Conservation (phyloP, 1,284 basidiomycete genomes). For the Hemileia vastatrix region DNA sequence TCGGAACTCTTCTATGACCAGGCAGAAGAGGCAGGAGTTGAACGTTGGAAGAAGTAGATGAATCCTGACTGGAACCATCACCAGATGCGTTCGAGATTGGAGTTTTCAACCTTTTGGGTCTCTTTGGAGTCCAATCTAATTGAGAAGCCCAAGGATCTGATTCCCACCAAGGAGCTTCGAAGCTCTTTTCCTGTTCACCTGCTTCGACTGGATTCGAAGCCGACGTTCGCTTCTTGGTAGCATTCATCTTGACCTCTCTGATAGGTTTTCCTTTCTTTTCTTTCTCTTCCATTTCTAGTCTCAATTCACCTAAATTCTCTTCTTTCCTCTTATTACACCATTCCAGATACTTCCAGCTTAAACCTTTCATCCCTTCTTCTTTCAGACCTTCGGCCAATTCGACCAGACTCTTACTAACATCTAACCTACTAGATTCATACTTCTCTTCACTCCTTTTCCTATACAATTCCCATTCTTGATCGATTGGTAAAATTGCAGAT, state of each 20-base stretch:
- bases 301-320: no score
- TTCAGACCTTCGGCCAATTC: constrained; percentile 61
- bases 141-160: constrained; percentile 54
- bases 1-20: no score
- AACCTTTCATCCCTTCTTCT: constrained; percentile 28
- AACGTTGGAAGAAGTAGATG: no score
- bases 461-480: constrained; percentile 78
- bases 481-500: constrained; percentile 78
- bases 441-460: constrained; percentile 64
- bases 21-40: no score
- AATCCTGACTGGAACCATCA: not conserved
- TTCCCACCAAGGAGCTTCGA: constrained; percentile 32
- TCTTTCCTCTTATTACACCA: constrained; percentile 37
- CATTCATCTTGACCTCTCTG: no score
- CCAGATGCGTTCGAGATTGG: constrained; percentile 29
- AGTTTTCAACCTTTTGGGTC: constrained; percentile 30
- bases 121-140: constrained; percentile 56
- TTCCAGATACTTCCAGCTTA: constrained; percentile 36
- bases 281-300: constrained; percentile 15
- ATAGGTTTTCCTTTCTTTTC: constrained; percentile 19
- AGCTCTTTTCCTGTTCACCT: no score
- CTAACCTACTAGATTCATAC: constrained; percentile 65
- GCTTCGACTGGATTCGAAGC: no score
- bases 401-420: constrained; percentile 59
- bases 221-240: no score